Evolutionary conservation across 257 asterid genomes (phyloP).

Genomic region (Jaltomata sinuosa): DNA sequence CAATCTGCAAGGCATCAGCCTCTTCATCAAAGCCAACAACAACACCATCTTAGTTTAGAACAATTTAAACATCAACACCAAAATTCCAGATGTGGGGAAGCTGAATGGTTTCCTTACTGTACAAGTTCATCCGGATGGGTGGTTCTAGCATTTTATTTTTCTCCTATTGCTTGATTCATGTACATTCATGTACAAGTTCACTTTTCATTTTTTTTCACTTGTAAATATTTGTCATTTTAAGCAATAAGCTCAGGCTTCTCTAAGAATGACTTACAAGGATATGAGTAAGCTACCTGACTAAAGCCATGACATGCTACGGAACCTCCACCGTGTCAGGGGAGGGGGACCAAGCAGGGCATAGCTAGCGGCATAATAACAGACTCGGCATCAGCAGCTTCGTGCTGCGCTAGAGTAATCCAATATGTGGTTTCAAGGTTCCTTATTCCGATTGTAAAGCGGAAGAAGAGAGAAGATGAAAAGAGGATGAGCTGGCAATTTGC

Average conservation of each 20-base stretch:
- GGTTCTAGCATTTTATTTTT: background rate
- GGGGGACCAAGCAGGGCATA: background rate
- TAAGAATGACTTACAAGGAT: background rate
- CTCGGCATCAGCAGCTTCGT: background rate
- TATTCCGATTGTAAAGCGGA: background rate
- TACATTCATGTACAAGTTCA: background rate
- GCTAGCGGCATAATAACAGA: background rate
- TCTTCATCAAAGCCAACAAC: conserved; percentile 12
- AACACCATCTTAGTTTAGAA: background rate
- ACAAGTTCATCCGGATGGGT: background rate
- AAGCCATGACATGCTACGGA: background rate
- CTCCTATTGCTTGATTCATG: background rate
- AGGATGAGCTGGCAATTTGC: too few relatives aligned
- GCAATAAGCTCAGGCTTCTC: background rate
- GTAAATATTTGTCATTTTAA: background rate
- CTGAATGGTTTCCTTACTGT: background rate
- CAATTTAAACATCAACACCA: background rate
- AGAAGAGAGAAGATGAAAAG: too few relatives aligned
- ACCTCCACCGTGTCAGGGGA: background rate
- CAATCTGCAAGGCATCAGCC: conserved; percentile 75
- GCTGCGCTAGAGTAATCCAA: background rate
- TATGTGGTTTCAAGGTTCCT: background rate
- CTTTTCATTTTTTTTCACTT: background rate
- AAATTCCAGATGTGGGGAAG: background rate
- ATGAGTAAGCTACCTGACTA: background rate